Conservation (phyloP, 352 stramenopile species). For the Pythium brassicae region DNA sequence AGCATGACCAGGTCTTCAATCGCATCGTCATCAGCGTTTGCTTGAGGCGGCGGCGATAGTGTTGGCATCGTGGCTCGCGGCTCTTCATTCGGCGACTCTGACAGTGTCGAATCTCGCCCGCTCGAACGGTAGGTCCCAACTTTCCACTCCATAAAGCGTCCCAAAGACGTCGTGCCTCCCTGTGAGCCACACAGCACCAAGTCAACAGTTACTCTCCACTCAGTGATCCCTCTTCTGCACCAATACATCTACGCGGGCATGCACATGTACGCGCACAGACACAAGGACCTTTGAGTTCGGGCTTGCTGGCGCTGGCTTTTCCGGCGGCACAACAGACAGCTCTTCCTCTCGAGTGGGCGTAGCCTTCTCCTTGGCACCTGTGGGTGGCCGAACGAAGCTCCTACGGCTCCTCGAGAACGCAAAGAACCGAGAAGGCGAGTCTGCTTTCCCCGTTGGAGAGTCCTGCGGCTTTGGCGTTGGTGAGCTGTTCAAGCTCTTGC, state of each 20-base stretch:
- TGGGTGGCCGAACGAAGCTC: not conserved
- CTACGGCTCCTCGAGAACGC: not conserved
- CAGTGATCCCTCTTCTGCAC: not conserved
- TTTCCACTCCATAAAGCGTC: slow-evolving; percentile 11
- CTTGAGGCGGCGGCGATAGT: not conserved
- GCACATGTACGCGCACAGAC: no score
- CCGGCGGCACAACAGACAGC: not conserved
- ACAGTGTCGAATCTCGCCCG: slow-evolving; percentile 8
- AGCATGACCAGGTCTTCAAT: slow-evolving; percentile 12
- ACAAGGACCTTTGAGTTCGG: not conserved
- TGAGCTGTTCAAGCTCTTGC: not conserved
- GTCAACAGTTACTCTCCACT: not conserved
- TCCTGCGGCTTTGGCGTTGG: not conserved
- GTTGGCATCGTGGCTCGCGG: no score
- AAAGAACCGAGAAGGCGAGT: slow-evolving; percentile 17
- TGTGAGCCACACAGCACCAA: not conserved
- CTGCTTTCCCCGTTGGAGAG: slow-evolving; percentile 1
- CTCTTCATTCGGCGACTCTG: not conserved
- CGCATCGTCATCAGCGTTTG: slow-evolving; percentile 8
- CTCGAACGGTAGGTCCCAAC: slow-evolving; percentile 10
- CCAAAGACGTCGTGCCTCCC: slow-evolving; percentile 1
- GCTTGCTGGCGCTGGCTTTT: not conserved
- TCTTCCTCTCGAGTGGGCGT: slow-evolving; percentile 4
- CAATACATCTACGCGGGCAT: no score
- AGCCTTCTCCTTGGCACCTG: not conserved